A percentile compares a stretch with the other conserved stretches of the same genome.
Evolutionary conservation across 2,329 filamentous ascomycete species (phyloP).

Genomic region (Aureobasidium sp.): DNA sequence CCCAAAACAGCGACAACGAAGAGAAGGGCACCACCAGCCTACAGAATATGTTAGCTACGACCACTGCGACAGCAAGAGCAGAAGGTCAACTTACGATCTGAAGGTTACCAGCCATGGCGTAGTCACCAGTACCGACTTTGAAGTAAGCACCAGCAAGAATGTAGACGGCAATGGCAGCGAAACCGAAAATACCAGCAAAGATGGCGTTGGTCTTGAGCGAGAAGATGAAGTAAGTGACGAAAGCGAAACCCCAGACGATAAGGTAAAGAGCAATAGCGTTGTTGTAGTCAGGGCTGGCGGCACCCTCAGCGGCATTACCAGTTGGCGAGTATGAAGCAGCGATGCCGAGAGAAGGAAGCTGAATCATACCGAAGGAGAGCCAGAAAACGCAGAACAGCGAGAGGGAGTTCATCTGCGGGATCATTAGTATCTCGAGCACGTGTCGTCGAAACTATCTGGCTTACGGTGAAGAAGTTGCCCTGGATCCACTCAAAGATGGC

Average conservation of each 20-base stretch:
- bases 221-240: slow-evolving; percentile 48
- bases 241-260: slow-evolving; percentile 47
- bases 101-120: slow-evolving; percentile 35
- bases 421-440: background rate
- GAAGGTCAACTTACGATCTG: slow-evolving; percentile 37
- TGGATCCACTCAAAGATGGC: slow-evolving; percentile 50
- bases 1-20: slow-evolving; percentile 44
- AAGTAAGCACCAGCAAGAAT: slow-evolving; percentile 45
- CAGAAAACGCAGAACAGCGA: slow-evolving; percentile 49
- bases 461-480: slow-evolving; percentile 40
- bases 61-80: background rate
- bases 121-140: slow-evolving; percentile 40
- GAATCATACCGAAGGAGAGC: slow-evolving; percentile 46
- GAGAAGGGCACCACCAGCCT: slow-evolving; percentile 33
- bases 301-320: slow-evolving; percentile 38
- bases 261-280: slow-evolving; percentile 44
- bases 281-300: slow-evolving; percentile 41
- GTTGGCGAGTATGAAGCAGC: slow-evolving; percentile 39
- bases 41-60: background rate
- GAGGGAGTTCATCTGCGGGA: slow-evolving; percentile 42
- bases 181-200: slow-evolving; percentile 44
- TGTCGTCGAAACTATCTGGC: background rate
- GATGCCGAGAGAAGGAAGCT: slow-evolving; percentile 44
- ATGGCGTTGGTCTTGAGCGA: slow-evolving; percentile 45
- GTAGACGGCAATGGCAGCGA: slow-evolving; percentile 41